Evolutionary conservation across 768 basidiomycete species (phyloP).

Genomic region (Tylopilus subfusipes): DNA sequence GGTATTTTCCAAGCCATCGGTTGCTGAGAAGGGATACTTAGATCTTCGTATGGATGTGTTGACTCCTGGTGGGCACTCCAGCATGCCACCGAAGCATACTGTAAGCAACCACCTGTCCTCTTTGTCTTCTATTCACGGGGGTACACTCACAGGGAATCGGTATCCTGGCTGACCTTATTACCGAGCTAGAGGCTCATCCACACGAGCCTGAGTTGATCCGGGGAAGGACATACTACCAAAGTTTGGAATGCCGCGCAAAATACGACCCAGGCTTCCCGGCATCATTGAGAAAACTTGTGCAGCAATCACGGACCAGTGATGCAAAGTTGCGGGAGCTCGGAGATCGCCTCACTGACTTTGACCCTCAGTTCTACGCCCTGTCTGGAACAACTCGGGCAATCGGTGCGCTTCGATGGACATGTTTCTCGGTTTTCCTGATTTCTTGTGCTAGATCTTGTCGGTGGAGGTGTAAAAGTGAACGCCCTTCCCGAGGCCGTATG

Average conservation of each 20-base stretch:
- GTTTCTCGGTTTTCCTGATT: slow-evolving; percentile 19
- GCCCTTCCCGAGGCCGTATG: slow-evolving; percentile 43
- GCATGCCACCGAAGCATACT: slow-evolving; percentile 51
- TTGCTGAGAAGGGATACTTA: slow-evolving; percentile 44
- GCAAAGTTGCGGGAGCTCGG: slow-evolving; percentile 16
- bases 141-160: slow-evolving; percentile 40
- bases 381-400: slow-evolving; percentile 29
- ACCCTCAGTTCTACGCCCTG: slow-evolving; percentile 16
- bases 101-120: slow-evolving; percentile 22
- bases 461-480: slow-evolving; percentile 43
- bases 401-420: slow-evolving; percentile 15
- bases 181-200: slow-evolving; percentile 46
- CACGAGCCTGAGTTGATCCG: slow-evolving; percentile 30
- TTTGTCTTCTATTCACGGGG: background rate
- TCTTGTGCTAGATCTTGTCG: slow-evolving; percentile 38
- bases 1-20: slow-evolving; percentile 30
- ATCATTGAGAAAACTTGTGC: slow-evolving; percentile 17
- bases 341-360: slow-evolving; percentile 18
- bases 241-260: slow-evolving; percentile 41
- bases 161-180: slow-evolving; percentile 46
- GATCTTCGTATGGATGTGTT: slow-evolving; percentile 41
- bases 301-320: slow-evolving; percentile 21
- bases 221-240: slow-evolving; percentile 26
- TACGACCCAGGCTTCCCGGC: slow-evolving; percentile 36
- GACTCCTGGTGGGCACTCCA: slow-evolving; percentile 54